Evolutionary conservation across 163 green algal genomes (phyloP), one percentile per base, ranked within the genome.

Genomic region (Prototheca stagnorum): DNA sequence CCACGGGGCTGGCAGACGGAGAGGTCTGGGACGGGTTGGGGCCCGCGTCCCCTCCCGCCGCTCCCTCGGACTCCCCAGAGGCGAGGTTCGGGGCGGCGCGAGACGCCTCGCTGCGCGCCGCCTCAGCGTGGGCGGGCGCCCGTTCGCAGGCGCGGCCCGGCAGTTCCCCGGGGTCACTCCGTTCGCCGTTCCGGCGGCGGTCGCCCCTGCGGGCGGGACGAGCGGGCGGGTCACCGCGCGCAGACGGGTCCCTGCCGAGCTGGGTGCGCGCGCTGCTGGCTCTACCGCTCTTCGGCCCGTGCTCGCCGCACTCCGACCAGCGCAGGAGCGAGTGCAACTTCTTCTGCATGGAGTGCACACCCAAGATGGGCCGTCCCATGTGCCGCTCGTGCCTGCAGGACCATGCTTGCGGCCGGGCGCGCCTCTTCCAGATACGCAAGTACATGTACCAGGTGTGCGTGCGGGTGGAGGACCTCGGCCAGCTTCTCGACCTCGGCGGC

Each of bases 401-500:
- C 5, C 56, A 64, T 24, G 41, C 22, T 1, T 29, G 19, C n/a
- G 37, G 24, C 19, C 40, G 4, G 56, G 56, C 5, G 39, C 42
- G 15, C n/a, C 42, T 57, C 21, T 64, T 57, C 22, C 56, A 64
- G 43, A 57, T 64, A 17, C 42, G 56, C 35, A 64, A 64, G 35
- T 64, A 64, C 56, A 64, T 64, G 54, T 59, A 64, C 37, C 52
- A 70, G 37, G 57, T 47, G n/a, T 61, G 56, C 39, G 44, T 64
- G 4, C 48, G 59, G 14, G 53, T 59, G 26, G 61, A 64, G 22
- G 61, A 70, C 47, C 24, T 70, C 23, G 35, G 45, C 29, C 44
- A n/a, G 12, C 54, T 54, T n/a, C 59, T 43, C 24, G 61, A 70
- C 27, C 26, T 53, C 17, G 44, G 21, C 17, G 54, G 36, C 20